Base-by-base conservation (phyloP, 2,329 filamentous ascomycete genomes). In the Alternaria sp. region DNA sequence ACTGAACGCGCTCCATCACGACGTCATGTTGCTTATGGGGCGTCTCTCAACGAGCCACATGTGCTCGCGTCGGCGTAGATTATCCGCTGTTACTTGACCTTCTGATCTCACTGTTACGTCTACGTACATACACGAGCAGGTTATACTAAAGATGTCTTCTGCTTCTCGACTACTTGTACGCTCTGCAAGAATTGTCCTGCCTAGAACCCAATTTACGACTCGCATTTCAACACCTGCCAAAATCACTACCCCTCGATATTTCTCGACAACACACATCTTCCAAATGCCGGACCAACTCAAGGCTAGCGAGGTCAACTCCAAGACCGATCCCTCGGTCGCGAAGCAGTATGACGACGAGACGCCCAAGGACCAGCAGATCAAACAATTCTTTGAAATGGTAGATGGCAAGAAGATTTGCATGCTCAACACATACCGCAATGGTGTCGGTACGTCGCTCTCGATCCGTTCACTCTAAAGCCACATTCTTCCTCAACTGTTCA, bases 261-360 rank as follows among this genome's bases (percentile, higher is more conserved):
- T 75, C 14, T 68, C 72, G 3, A 57, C 60, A 28, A 63, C 65
- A 41, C 39, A 55, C 34, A 36, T 46, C 32, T 59, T 71, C 75
- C 82, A 73, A 24, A 85, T 85, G 83, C 81, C 82, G 43, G 80
- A 83, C 53, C 57, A 66, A 59, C 70, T 82, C 43, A 81, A 72
- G 43, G 48, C 68, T 20, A 61, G 69, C 57, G 81, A 84, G 61
- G 67, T 84, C 68, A 72, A 77, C 62, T 78, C 80, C 42, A 65
- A 80, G 60, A 80, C 72, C 46, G 83, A 85, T 66, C 82, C 83
- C 26, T 80, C 80, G 2, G 80, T 84, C 57, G 64, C 78, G n/a
- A 84, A 83, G 68, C 83, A 85, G 69, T 83, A 78, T 54, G 83
- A 85, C 69, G 75, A 68, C 51, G 65, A 80, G 32, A 79, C 81